These are phyloP conservation scores for Xylaria polymorpha DNA, from an alignment of 2,329 filamentous ascomycete genomes.

Conservation along the genomic window DNA sequence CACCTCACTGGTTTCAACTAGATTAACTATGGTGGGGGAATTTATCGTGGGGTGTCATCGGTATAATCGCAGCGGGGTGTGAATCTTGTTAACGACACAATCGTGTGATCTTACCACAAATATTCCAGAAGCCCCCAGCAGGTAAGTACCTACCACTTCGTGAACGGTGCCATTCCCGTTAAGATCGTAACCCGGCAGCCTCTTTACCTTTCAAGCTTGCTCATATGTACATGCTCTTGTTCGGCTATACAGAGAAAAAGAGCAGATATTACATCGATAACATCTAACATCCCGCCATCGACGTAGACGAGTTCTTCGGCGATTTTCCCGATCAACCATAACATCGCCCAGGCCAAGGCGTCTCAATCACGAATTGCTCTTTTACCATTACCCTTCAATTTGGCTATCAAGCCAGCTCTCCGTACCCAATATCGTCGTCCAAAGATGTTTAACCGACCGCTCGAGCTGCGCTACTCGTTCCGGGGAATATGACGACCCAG, in stretches of 20 bases:
- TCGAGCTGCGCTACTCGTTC: slow-evolving; percentile 28
- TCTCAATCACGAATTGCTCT: too few relatives aligned
- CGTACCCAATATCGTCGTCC: slow-evolving; percentile 25
- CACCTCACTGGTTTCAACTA: not conserved
- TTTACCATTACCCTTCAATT: not conserved
- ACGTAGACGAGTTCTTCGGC: not conserved
- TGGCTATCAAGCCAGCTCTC: slow-evolving; percentile 17
- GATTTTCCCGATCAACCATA: not conserved
- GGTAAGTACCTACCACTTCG: not conserved
- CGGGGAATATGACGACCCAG: slow-evolving; percentile 22
- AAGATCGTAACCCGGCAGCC: not conserved
- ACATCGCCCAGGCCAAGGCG: not conserved
- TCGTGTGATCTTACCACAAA: not conserved
- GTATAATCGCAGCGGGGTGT: not conserved
- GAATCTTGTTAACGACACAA: not conserved
- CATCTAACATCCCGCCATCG: not conserved
- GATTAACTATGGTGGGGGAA: not conserved
- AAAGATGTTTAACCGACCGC: slow-evolving; percentile 27
- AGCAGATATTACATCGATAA: not conserved
- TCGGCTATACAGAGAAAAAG: not conserved
- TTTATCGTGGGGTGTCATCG: slow-evolving; percentile 7
- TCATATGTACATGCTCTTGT: not conserved
- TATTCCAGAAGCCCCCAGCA: not conserved
- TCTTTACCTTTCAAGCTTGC: not conserved
- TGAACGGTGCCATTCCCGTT: not conserved